phyloP scores from a whole-genome alignment of 495 filamentous ascomycete genomes.

The Neurospora terricola region DNA sequence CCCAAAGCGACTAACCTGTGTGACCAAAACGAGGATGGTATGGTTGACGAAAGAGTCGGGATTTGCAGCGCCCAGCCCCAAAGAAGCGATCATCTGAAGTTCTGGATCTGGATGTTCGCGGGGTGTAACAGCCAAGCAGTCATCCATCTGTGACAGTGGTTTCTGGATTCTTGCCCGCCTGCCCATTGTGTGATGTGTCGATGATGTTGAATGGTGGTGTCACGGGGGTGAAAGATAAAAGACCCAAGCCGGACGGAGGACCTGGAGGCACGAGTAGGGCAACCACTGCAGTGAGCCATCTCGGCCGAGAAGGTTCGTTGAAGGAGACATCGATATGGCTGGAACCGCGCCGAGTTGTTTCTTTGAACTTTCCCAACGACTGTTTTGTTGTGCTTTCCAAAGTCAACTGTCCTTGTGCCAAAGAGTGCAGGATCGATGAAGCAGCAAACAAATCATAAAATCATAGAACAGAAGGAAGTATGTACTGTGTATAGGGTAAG shows the following conservation, averaged over 20 bases:
- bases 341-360: background rate
- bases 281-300: background rate
- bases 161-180: background rate
- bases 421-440: background rate
- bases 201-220: background rate
- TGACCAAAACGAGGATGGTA: background rate
- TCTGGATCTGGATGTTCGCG: background rate
- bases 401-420: background rate
- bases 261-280: background rate
- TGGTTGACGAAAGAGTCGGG: background rate
- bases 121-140: background rate
- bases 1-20: background rate
- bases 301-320: background rate
- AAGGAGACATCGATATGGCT: background rate
- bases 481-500: background rate
- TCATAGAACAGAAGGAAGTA: background rate
- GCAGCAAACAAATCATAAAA: background rate
- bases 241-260: background rate
- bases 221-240: background rate
- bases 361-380: background rate
- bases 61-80: background rate
- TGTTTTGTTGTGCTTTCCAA: background rate
- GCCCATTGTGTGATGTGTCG: background rate
- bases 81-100: background rate
- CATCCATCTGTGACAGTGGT: background rate